Evolutionary conservation across 129 eudicot genomes (phyloP).

Genomic region (Helianthus annuus): DNA sequence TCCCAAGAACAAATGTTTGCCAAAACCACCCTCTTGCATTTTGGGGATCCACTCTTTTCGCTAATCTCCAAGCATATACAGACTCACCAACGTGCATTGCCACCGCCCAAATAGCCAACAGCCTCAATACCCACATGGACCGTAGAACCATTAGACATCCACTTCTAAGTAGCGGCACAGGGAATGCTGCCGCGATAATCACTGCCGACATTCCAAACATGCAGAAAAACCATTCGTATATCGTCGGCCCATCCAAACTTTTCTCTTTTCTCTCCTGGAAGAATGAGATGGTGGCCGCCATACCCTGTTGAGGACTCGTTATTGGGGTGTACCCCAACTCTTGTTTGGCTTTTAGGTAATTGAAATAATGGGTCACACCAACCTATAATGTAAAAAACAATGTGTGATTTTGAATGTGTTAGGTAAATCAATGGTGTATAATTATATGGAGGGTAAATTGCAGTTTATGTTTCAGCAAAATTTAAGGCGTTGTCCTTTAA

Average conservation of each 20-base stretch:
- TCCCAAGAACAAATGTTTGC: slow-evolving; percentile 80
- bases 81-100: slow-evolving; percentile 73
- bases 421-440: not conserved
- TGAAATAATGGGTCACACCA: slow-evolving; percentile 87
- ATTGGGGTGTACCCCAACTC: slow-evolving; percentile 81
- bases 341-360: slow-evolving; percentile 68
- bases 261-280: slow-evolving; percentile 64
- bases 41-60: slow-evolving; percentile 75
- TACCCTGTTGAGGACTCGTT: slow-evolving; percentile 74
- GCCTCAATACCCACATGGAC: slow-evolving; percentile 48
- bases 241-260: slow-evolving; percentile 77
- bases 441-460: too few relatives aligned
- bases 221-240: slow-evolving; percentile 59
- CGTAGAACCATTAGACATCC: slow-evolving; percentile 52
- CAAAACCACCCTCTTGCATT: slow-evolving; percentile 87
- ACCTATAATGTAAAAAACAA: slow-evolving; percentile 43
- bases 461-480: too few relatives aligned
- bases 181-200: slow-evolving; percentile 70
- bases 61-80: slow-evolving; percentile 80
- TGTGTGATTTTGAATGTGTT: not conserved
- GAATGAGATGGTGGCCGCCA: slow-evolving; percentile 76
- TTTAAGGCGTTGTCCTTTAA: too few relatives aligned
- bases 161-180: slow-evolving; percentile 60
- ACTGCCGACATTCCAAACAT: slow-evolving; percentile 62
- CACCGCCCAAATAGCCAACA: slow-evolving; percentile 41